Conservation (phyloP, 2,329 filamentous ascomycete genomes). For the Fusarium subglutinans region DNA sequence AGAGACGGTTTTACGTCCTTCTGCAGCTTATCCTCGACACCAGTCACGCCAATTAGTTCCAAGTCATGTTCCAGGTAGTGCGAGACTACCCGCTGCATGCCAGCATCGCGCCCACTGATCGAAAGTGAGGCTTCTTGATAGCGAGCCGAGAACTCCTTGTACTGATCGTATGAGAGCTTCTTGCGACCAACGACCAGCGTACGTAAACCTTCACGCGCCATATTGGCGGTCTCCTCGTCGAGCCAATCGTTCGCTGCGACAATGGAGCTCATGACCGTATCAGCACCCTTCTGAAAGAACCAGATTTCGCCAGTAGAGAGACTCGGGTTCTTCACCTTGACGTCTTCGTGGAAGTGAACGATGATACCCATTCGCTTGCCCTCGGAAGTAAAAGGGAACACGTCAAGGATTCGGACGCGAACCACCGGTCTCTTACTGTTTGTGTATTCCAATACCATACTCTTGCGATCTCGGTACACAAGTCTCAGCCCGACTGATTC, state of each 20-base stretch:
- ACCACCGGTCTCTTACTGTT: slow-evolving; percentile 79
- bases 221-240: slow-evolving; percentile 98
- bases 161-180: slow-evolving; percentile 79
- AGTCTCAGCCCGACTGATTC: slow-evolving; percentile 90
- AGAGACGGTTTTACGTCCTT: slow-evolving; percentile 94
- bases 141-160: slow-evolving; percentile 78
- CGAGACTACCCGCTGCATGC: slow-evolving; percentile 82
- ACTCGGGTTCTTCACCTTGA: slow-evolving; percentile 57
- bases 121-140: slow-evolving; percentile 84
- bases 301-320: slow-evolving; percentile 81
- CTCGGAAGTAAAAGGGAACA: slow-evolving; percentile 98
- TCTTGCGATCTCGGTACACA: slow-evolving; percentile 84
- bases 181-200: slow-evolving; percentile 96
- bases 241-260: slow-evolving; percentile 98
- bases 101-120: slow-evolving; percentile 80
- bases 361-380: slow-evolving; percentile 99
- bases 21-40: slow-evolving; percentile 96
- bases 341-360: slow-evolving; percentile 78
- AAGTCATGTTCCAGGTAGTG: slow-evolving; percentile 87
- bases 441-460: slow-evolving; percentile 82
- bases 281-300: slow-evolving; percentile 98
- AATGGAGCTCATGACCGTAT: slow-evolving; percentile 97
- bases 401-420: slow-evolving; percentile 86
- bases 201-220: slow-evolving; percentile 94
- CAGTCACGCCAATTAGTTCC: slow-evolving; percentile 95